These are phyloP conservation scores for Aspergillus piperis DNA, from an alignment of 2,329 filamentous ascomycete species.

Conservation along the genomic window DNA sequence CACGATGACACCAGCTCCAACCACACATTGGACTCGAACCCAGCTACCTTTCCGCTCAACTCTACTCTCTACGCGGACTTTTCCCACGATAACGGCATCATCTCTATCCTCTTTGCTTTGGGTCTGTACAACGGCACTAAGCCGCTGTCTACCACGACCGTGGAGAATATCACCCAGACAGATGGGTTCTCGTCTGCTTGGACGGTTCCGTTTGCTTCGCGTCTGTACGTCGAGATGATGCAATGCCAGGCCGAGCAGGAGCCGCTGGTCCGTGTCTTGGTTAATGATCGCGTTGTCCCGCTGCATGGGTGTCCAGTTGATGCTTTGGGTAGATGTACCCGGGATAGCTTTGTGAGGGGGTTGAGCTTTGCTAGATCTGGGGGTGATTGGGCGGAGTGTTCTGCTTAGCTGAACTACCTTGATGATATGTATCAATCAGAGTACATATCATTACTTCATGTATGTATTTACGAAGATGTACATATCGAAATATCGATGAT, in stretches of 20 bases:
- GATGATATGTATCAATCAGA: too few relatives aligned
- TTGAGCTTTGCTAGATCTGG: constrained; percentile 71
- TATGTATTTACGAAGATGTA: too few relatives aligned
- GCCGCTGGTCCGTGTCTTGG: constrained; percentile 74
- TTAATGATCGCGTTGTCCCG: constrained; percentile 81
- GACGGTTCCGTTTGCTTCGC: constrained; percentile 77
- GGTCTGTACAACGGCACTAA: constrained; percentile 72
- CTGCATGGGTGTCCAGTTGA: constrained; percentile 72
- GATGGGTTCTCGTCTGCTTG: constrained; percentile 74
- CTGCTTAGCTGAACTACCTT: constrained; percentile 15
- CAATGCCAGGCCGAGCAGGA: constrained; percentile 57
- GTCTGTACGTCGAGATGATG: constrained; percentile 89
- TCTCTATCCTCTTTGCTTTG: constrained; percentile 71
- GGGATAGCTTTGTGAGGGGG: constrained; percentile 71
- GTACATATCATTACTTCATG: too few relatives aligned
- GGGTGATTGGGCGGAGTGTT: constrained; percentile 72
- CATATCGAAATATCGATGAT: too few relatives aligned
- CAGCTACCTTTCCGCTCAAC: constrained; percentile 71
- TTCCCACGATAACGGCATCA: constrained; percentile 88
- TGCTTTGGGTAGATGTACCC: constrained; percentile 66
- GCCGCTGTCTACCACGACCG: constrained; percentile 54
- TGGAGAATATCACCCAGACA: constrained; percentile 53
- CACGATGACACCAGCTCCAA: constrained; percentile 75
- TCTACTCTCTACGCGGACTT: constrained; percentile 80
- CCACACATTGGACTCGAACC: constrained; percentile 68